These are phyloP conservation scores for Marchantia paleacea DNA, from an alignment of 225 moss, liverwort and hornwort species.

Conservation along the genomic window DNA sequence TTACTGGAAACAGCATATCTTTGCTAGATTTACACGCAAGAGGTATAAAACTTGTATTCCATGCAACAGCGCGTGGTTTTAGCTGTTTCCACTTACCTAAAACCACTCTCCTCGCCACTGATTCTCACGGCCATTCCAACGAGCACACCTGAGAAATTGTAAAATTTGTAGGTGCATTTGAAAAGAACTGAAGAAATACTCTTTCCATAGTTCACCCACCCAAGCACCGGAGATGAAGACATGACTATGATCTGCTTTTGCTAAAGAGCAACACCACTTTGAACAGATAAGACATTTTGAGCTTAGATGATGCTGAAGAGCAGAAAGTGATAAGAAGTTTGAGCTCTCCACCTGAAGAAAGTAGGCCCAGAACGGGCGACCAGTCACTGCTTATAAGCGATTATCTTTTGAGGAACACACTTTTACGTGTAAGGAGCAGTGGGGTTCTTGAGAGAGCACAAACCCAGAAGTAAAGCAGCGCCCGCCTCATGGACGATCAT, in stretches of 20 bases:
- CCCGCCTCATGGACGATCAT: conserved; percentile 82
- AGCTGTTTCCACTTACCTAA: conserved; percentile 39
- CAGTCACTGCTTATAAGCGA: too few species aligned
- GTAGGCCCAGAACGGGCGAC: too few species aligned
- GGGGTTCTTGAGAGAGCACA: neutral
- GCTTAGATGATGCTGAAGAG: neutral
- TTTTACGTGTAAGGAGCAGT: neutral
- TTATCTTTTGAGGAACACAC: too few species aligned
- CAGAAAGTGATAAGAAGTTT: neutral
- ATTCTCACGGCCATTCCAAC: conserved; percentile 73
- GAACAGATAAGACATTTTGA: neutral
- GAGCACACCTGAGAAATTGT: conserved; percentile 55
- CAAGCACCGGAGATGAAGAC: neutral
- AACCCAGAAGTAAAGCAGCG: conserved; percentile 78
- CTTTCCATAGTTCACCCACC: too few species aligned
- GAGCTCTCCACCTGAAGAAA: too few species aligned
- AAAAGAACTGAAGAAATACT: neutral
- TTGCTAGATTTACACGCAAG: neutral
- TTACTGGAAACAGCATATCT: neutral
- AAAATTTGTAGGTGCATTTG: neutral
- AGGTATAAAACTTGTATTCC: neutral
- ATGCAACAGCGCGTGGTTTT: neutral
- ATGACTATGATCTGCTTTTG: neutral
- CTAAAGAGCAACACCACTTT: neutral
- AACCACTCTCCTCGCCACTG: conserved; percentile 52